phyloP scores from a whole-genome alignment of 345 rosid genomes.

The Lepidium africanum region DNA sequence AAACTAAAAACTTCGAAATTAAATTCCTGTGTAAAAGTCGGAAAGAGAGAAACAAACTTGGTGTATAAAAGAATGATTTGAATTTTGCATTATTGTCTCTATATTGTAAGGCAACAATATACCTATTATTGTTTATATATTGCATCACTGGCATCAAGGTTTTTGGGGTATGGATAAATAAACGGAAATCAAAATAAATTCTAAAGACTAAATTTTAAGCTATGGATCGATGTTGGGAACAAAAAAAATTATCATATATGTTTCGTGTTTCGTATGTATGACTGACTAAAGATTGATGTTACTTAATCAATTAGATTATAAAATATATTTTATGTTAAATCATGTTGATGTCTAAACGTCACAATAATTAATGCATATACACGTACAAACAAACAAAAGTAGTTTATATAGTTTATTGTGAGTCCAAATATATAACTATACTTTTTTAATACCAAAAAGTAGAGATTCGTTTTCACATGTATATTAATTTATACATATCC shows the following conservation, averaged over 20 bases:
- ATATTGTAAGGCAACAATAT: no score
- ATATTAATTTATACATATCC: neutral
- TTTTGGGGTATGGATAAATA: no score
- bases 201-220: no score
- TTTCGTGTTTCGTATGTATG: neutral
- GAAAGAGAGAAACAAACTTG: neutral
- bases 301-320: neutral
- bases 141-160: no score
- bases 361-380: conserved; percentile 1
- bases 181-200: no score
- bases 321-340: neutral
- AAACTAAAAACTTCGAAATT: no score
- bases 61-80: neutral
- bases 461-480: conserved; percentile 7
- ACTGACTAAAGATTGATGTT: neutral
- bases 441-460: conserved; percentile 12
- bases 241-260: neutral
- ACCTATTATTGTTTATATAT: no score
- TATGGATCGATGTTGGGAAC: no score
- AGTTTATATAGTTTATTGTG: neutral
- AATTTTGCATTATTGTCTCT: neutral
- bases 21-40: no score
- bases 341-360: neutral
- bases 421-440: neutral
- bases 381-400: conserved; percentile 21